Evolutionary conservation across 768 basidiomycete species (phyloP).

Genomic region (Infundibulicybe gibba): DNA sequence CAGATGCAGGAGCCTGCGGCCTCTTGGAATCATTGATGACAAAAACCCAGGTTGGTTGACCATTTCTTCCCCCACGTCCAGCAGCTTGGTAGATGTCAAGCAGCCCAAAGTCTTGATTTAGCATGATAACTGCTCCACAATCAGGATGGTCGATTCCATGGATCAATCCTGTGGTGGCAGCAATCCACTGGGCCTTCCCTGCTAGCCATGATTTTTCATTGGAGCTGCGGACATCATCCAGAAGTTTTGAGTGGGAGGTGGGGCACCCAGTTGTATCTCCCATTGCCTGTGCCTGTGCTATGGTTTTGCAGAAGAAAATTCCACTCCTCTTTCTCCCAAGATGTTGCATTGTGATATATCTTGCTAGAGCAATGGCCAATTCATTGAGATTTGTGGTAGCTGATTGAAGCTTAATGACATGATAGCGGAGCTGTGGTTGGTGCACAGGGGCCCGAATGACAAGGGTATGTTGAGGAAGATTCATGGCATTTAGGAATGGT

Average conservation of each 20-base stretch:
- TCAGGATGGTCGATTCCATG: constrained; percentile 16
- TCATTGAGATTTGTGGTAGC: background rate
- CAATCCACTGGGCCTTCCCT: constrained; percentile 12
- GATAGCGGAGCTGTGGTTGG: constrained; percentile 12
- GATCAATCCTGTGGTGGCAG: constrained; percentile 13
- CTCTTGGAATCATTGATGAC: background rate
- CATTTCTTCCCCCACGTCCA: constrained; percentile 12
- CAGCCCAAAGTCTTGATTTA: constrained; percentile 11
- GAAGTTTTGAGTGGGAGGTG: constrained; percentile 4
- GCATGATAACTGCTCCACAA: constrained; percentile 12
- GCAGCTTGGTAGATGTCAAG: constrained; percentile 15
- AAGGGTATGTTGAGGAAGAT: background rate
- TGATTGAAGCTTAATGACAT: constrained; percentile 1
- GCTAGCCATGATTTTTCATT: constrained; percentile 8
- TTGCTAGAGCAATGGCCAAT: constrained; percentile 1
- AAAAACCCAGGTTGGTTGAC: background rate
- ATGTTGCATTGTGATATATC: background rate
- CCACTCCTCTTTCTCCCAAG: background rate
- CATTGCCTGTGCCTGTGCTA: background rate
- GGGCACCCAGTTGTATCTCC: background rate
- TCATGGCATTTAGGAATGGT: constrained; percentile 3
- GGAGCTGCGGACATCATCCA: background rate
- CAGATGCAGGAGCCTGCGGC: background rate
- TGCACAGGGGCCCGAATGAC: constrained; percentile 5
- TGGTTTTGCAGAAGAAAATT: constrained; percentile 12